These are phyloP conservation scores for Entonaema liquescens DNA, from an alignment of 495 filamentous ascomycete genomes.

Conservation along the genomic window DNA sequence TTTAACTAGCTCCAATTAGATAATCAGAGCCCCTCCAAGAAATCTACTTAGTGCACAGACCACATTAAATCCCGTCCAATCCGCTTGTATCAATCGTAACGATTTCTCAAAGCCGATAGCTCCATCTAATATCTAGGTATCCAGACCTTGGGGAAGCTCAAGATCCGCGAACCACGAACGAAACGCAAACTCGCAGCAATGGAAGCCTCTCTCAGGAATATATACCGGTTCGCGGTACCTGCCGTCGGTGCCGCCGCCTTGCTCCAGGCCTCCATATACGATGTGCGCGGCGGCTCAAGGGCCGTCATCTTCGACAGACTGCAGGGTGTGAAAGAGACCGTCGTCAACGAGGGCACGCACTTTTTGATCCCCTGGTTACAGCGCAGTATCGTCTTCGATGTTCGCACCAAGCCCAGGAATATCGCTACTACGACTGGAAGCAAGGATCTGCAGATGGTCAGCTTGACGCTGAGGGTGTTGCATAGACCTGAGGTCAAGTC, in stretches of 20 bases:
- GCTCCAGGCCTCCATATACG: conserved; percentile 84
- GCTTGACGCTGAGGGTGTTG: conserved; percentile 93
- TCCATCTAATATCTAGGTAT: conserved; percentile 17
- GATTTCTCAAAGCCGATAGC: conserved; percentile 26
- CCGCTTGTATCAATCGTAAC: not conserved
- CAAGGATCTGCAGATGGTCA: conserved; percentile 99
- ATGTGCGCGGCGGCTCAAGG: conserved; percentile 91
- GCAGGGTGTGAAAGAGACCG: conserved; percentile 89
- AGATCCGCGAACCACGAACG: not conserved
- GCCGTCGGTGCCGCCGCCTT: conserved; percentile 68
- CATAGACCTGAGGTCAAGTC: conserved; percentile 93
- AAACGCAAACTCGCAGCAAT: conserved; percentile 27
- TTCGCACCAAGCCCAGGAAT: conserved; percentile 95
- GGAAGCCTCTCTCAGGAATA: conserved; percentile 30
- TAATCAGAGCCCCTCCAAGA: not conserved
- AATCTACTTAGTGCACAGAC: not conserved
- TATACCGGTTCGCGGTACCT: conserved; percentile 79
- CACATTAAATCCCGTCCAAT: not conserved
- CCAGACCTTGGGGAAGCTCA: conserved; percentile 5
- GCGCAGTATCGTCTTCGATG: conserved; percentile 94
- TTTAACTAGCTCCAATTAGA: not conserved
- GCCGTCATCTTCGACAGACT: conserved; percentile 98
- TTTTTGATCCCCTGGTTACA: conserved; percentile 97
- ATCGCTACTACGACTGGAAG: conserved; percentile 98
- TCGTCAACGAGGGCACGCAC: conserved; percentile 96